Evolutionary conservation across 108 stramenopile species (phyloP).

Genomic region (Aurantiochytrium sp.): DNA sequence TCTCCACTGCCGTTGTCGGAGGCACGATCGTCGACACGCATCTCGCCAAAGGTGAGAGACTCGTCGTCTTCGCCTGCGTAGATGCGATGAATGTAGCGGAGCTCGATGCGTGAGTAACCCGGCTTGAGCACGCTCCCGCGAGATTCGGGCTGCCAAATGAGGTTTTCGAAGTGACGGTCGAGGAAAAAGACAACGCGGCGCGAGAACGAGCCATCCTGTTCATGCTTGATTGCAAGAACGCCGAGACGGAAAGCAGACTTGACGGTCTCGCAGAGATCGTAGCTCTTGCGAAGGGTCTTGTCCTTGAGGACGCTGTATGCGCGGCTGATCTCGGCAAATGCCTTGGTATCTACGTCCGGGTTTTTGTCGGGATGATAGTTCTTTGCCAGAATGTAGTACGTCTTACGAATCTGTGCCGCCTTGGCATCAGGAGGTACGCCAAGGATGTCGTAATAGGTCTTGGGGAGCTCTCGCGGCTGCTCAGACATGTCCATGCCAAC

Average conservation of each 20-base stretch:
- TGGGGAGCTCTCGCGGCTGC: not conserved
- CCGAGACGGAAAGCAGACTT: not conserved
- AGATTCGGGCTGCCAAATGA: not conserved
- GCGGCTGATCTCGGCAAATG: slow-evolving; percentile 67
- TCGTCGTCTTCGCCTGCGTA: not conserved
- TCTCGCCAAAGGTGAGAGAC: not conserved
- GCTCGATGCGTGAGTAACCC: not conserved
- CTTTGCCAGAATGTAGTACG: slow-evolving; percentile 76
- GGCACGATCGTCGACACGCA: not conserved
- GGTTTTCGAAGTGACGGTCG: not conserved
- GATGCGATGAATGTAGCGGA: not conserved
- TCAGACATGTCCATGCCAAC: not conserved
- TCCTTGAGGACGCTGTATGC: slow-evolving; percentile 72
- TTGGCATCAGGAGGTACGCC: slow-evolving; percentile 64
- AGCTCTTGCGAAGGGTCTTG: slow-evolving; percentile 53
- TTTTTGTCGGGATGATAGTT: slow-evolving; percentile 81
- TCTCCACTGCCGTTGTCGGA: not conserved
- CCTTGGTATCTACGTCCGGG: slow-evolving; percentile 49
- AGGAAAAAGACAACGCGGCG: not conserved
- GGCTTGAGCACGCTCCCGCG: slow-evolving; percentile 2
- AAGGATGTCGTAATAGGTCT: slow-evolving; percentile 62
- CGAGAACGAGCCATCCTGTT: not conserved
- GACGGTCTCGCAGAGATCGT: slow-evolving; percentile 40
- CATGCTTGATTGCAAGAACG: not conserved
- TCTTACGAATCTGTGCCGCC: slow-evolving; percentile 68